Percentiles rank a stretch among this genome's conserved stretches.
These are phyloP conservation scores for Clathrospora elynae DNA, from an alignment of 2,329 filamentous ascomycete species.

Conservation along the genomic window DNA sequence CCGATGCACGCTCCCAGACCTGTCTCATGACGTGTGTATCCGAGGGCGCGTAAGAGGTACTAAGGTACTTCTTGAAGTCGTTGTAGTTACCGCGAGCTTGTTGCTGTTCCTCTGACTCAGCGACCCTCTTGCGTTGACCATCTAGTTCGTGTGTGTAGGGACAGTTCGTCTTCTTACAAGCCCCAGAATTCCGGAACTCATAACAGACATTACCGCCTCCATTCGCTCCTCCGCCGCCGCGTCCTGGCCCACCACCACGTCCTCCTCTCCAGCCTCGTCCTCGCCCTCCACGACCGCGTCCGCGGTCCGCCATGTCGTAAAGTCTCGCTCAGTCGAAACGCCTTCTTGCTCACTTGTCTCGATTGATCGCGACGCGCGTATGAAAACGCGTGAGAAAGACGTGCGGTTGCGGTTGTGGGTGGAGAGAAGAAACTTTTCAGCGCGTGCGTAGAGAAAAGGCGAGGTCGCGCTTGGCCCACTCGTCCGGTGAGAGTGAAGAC, in stretches of 20 bases:
- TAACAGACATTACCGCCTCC: neutral
- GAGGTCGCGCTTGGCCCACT: neutral
- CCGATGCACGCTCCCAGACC: constrained; percentile 35
- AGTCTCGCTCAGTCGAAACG: constrained; percentile 1
- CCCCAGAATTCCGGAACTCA: constrained; percentile 1
- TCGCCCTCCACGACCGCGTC: too few species aligned
- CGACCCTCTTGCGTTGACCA: constrained; percentile 1
- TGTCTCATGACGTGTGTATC: constrained; percentile 22
- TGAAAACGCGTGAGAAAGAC: neutral
- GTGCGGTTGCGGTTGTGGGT: neutral
- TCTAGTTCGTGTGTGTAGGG: neutral
- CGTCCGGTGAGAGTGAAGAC: neutral
- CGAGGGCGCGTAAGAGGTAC: constrained; percentile 20
- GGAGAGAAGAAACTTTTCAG: neutral
- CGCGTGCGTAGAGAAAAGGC: neutral
- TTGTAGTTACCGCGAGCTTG: constrained; percentile 31
- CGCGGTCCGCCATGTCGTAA: neutral
- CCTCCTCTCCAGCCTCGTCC: too few species aligned
- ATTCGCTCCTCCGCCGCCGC: neutral
- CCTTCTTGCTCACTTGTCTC: constrained; percentile 1
- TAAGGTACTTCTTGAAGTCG: constrained; percentile 34
- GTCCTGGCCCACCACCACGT: neutral
- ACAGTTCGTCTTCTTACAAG: constrained; percentile 3
- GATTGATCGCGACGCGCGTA: constrained; percentile 1
- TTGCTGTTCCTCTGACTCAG: constrained; percentile 27